Evolutionary conservation across 164 flowering plant species (phyloP), one percentile per base, ranked within the genome.

Genomic region (Aristolochia californica): DNA sequence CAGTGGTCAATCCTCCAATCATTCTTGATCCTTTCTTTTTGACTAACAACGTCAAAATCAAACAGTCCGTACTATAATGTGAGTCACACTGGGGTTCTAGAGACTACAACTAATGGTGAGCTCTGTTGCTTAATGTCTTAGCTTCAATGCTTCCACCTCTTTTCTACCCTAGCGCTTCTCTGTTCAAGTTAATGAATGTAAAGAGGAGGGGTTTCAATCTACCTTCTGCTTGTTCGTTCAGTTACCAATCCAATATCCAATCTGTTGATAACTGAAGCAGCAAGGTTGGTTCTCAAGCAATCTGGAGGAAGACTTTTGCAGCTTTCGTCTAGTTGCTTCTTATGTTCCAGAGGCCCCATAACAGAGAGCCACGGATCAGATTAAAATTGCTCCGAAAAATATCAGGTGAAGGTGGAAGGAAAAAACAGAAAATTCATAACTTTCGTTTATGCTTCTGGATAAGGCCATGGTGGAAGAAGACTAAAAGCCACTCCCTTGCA

Each of bases 381-480:
- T 48, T n/a, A 21, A 48, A 8, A 18, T 8, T 48, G 20, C 23
- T 34, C 40, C 10, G 10, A 34, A 11, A 48, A 48, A 48, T 48
- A 57, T 57, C 49, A 23, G 18, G 20, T 2, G 28, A 22, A 23
- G 16, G 30, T 7, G 27, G 27, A 24, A 2, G 26, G 17, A 43
- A 44, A 17, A n/a, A 57, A 24, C 24, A 44, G 16, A 17, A 55
- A 10, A 30, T 7, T 16, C 27, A 15, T 2, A 12, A 11, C n/a
- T 52, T 7, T 52, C 5, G 27, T 14, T 52, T 52, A 23, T 20
- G 59, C 43, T 48, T 30, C 48, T 48, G 49, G 62, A 61, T 61
- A 50, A 53, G 63, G 66, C 57, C 48, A 58, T 28, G 47, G 43
- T 43, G 56, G 49, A 23, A 55, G 45, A 62, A 54, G 40, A 48